Evolutionary conservation across 2,329 filamentous ascomycete genomes (phyloP), one percentile per base, ranked within the genome.

Genomic region (Alternaria brassicae): DNA sequence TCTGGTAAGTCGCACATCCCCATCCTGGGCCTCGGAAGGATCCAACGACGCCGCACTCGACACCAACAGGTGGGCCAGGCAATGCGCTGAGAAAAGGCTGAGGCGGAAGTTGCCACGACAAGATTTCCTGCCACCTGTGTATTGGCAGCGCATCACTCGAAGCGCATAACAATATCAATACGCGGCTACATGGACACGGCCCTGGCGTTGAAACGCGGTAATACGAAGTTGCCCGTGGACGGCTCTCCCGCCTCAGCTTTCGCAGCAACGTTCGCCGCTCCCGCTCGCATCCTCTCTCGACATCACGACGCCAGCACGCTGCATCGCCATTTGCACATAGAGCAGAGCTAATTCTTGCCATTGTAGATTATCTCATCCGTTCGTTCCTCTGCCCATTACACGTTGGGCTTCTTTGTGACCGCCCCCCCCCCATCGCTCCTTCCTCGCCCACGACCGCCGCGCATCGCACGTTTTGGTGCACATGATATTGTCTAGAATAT

Each of bases 1-100:
- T 61, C 54, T 60, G 54, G 65, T 68, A 68, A 64, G 65, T 66
- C 52, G 52, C 53, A 59, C 49, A 53, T 44, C 52, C 58, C 32
- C 51, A 37, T 53, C 42, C 52, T 54, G 53, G 49, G 59, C 58
- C 53, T 41, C 52, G 58, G 54, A 51, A 56, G 40, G 34, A 50
- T 15, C 44, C 7, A 41, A 53, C 53, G 34, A 37, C 27, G 21
- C 19, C 37, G 28, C 42, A 25, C 25, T 44, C 23, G 36, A 49
- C 42, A 15, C 40, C 44, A 45, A 34, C 47, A 48, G 42, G 57
- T n/a, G 34, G 41, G 21, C 53, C 41, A 49, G 48, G 56, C 58
- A 27, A 51, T 55, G 49, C 49, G 45, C 49, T 49, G 42, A 21
- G 32, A 39, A 44, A 32, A 23, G 53, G 45, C 37, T 28, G 34